These are phyloP conservation scores for Telopea speciosissima DNA, from an alignment of 177 flowering plant genomes.

Conservation along the genomic window DNA sequence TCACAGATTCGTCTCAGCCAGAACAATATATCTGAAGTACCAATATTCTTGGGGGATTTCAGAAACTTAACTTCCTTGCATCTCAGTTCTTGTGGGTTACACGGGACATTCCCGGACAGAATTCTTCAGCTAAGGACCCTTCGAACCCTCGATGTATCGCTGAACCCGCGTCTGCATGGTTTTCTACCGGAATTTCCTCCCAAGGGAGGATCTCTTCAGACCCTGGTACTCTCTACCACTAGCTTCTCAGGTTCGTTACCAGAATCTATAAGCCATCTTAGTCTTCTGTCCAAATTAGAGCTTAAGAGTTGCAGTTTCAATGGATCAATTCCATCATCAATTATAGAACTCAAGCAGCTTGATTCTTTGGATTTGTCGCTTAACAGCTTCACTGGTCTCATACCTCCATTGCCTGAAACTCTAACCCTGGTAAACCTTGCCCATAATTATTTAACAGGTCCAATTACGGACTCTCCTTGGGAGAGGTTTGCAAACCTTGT, in stretches of 20 bases:
- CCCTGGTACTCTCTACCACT: conserved; percentile 9
- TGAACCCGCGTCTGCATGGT: conserved; percentile 13
- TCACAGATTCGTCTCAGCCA: conserved; percentile 27
- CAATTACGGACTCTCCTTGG: conserved; percentile 22
- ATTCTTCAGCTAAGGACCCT: conserved; percentile 17
- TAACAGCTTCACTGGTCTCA: conserved; percentile 35
- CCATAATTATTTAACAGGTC: conserved; percentile 26
- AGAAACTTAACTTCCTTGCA: conserved; percentile 19
- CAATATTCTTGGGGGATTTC: conserved; percentile 26
- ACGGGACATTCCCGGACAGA: conserved; percentile 19
- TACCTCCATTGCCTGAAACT: conserved; percentile 40
- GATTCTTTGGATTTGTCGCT: conserved; percentile 34
- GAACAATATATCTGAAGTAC: conserved; percentile 44
- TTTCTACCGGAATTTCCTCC: conserved; percentile 21
- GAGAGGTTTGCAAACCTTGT: conserved; percentile 20
- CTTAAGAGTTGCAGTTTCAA: conserved; percentile 16
- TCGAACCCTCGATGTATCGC: conserved; percentile 11
- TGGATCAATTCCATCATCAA: conserved; percentile 35
- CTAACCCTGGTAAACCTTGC: conserved; percentile 30
- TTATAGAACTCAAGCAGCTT: conserved; percentile 29
- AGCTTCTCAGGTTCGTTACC: conserved; percentile 19
- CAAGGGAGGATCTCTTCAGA: conserved; percentile 9
- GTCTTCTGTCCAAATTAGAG: conserved; percentile 13
- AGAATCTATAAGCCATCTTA: conserved; percentile 20
- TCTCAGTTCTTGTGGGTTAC: conserved; percentile 17